phyloP scores from a whole-genome alignment of 2,329 filamentous ascomycete genomes.

The Pseudocercospora eumusae region DNA sequence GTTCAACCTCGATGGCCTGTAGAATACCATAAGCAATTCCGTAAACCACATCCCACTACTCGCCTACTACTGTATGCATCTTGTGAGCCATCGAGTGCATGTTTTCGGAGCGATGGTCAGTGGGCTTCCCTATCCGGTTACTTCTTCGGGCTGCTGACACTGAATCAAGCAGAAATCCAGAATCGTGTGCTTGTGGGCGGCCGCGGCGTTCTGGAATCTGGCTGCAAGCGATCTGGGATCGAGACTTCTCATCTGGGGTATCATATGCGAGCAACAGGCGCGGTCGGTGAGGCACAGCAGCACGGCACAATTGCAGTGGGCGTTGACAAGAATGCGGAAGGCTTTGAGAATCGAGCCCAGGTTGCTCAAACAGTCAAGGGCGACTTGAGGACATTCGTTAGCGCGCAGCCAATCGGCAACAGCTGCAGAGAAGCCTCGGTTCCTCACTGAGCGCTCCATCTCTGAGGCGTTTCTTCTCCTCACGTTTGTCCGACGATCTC shows the following conservation, averaged over 20 bases:
- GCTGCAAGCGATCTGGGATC: slow-evolving; percentile 3
- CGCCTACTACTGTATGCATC: not conserved
- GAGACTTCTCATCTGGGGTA: slow-evolving; percentile 10
- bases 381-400: not conserved
- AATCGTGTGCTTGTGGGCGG: slow-evolving; percentile 9
- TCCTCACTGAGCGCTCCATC: not conserved
- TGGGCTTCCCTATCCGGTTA: not conserved
- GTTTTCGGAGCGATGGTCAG: slow-evolving; percentile 7
- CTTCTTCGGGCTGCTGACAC: not conserved
- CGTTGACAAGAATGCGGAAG: not conserved
- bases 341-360: too few relatives aligned
- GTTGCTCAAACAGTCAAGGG: not conserved
- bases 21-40: not conserved
- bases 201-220: slow-evolving; percentile 3
- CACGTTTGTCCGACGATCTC: not conserved
- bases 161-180: slow-evolving; percentile 1
- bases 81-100: slow-evolving; percentile 1
- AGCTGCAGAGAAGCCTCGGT: not conserved
- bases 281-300: not conserved
- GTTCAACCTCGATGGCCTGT: not conserved
- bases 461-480: not conserved
- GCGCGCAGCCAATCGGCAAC: not conserved
- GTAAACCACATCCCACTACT: not conserved
- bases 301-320: not conserved
- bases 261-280: not conserved